Percentiles rank a stretch among this genome's conserved stretches.
These are phyloP conservation scores for Globisporangium splendens DNA, from an alignment of 352 stramenopile species.

Conservation along the genomic window DNA sequence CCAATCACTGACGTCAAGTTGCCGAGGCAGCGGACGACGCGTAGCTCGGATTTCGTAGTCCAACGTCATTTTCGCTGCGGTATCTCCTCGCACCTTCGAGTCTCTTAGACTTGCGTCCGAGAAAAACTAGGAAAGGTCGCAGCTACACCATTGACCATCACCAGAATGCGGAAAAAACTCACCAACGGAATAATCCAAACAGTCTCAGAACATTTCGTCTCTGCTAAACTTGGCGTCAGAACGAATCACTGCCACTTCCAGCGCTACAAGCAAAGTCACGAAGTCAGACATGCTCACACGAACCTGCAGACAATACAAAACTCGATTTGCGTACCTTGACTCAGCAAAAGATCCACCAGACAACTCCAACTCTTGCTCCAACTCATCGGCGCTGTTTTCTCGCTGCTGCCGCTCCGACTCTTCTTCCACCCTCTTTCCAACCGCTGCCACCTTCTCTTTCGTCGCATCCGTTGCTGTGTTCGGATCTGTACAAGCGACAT, in stretches of 20 bases:
- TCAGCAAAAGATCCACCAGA: conserved; percentile 63
- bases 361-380: conserved; percentile 52
- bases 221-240: conserved; percentile 24
- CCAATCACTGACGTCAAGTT: conserved; percentile 48
- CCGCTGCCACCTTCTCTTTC: background rate
- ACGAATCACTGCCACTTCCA: conserved; percentile 53
- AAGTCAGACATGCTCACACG: conserved; percentile 1
- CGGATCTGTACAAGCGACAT: background rate
- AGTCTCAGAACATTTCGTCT: conserved; percentile 1
- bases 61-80: conserved; percentile 12
- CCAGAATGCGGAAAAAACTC: background rate
- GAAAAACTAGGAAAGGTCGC: conserved; percentile 2
- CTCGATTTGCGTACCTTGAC: conserved; percentile 40
- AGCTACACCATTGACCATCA: background rate
- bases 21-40: conserved; percentile 40
- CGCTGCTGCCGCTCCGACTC: conserved; percentile 9
- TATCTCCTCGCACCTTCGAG: no score
- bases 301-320: no score
- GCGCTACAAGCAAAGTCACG: conserved; percentile 20
- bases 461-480: no score
- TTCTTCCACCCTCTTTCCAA: conserved; percentile 29
- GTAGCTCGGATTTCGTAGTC: conserved; percentile 23
- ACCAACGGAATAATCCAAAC: conserved; percentile 5
- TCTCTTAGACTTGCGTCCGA: background rate
- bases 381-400: conserved; percentile 21